Conservation (phyloP, 441 rosid genomes). For the Jatropha multifida region DNA sequence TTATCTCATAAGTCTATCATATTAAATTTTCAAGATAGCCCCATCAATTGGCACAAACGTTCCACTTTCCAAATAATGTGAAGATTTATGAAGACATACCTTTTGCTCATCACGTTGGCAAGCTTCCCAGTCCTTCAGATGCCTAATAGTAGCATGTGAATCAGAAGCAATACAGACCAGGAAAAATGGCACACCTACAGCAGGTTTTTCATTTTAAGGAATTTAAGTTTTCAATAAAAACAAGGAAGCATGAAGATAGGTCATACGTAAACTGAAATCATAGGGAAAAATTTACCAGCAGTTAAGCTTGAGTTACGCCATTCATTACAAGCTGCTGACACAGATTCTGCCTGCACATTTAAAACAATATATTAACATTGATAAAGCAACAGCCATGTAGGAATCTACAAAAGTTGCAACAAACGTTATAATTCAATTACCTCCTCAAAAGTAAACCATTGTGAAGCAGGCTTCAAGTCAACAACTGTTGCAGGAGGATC, state of each 20-base stretch:
- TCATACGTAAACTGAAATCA: conserved; percentile 9
- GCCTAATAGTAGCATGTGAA: conserved; percentile 58
- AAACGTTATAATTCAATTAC: conserved; percentile 29
- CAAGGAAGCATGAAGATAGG: neutral
- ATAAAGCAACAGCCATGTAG: conserved; percentile 4
- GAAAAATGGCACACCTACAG: conserved; percentile 86
- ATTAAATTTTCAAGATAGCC: neutral
- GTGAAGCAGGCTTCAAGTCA: conserved; percentile 72
- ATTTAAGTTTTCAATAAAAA: neutral
- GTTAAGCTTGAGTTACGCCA: conserved; percentile 81
- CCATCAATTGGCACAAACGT: conserved; percentile 11
- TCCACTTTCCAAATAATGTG: neutral
- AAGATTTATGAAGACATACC: conserved; percentile 45
- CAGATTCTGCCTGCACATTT: conserved; percentile 60
- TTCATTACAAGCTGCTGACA: conserved; percentile 72
- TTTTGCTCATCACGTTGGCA: conserved; percentile 65
- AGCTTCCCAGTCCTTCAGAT: conserved; percentile 69
- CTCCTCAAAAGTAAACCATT: conserved; percentile 71
- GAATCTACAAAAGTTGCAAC: neutral
- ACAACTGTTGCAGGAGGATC: conserved; percentile 78
- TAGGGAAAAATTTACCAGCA: conserved; percentile 45
- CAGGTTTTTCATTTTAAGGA: conserved; percentile 20
- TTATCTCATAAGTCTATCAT: neutral
- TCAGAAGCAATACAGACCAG: conserved; percentile 54
- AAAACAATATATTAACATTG: conserved; percentile 10